Base-by-base conservation (phyloP, 2,329 filamentous ascomycete species). In the Chlorencoelia australis region DNA sequence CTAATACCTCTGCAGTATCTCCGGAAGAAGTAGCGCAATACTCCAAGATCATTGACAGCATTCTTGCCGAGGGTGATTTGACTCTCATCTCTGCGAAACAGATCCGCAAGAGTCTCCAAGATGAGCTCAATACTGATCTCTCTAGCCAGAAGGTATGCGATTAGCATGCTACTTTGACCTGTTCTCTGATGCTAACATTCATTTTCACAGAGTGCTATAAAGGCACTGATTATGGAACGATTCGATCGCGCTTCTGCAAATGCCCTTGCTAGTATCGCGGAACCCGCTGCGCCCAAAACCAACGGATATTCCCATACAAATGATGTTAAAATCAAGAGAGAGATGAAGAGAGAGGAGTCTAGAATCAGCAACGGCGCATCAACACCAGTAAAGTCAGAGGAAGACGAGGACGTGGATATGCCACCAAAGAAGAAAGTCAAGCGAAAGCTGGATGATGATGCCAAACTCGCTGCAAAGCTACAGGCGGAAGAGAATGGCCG, bases 401-500 rank as follows among this genome's bases (percentile, higher is more conserved):
- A n/a, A n/a, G 45, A 48, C n/a, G 46, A 45, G 16, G 48, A 54
- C 20, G 33, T 38, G n/a, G 25, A 34, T 3, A 33, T 60, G 5
- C 65, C 64, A 4, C 57, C 63, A 45, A 83, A 79, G 57, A 86
- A 85, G 48, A 60, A 36, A 35, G 52, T 53, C 37, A 32, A 66
- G 39, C 78, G 78, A 55, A 71, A 73, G 28, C 70, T 75, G 47
- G 85, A 94, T 46, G 80, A 83, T 20, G 91, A 98, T 60, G 91
- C 89, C 21, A 77, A 82, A 29, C 75, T 89, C 43, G 91, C 91
- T 1, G 87, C 87, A 11, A 76, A 82, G 58, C 68, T 98, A 22
- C 91, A 98, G 61, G 89, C 87, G 0, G 84, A 96, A 59, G 86
- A 95, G 63, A 94, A 96, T 59, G 70, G 75, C 41, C 63, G 72